Evolutionary conservation across 805 yeast genomes (phyloP).

Genomic region (Starmerella bombi): DNA sequence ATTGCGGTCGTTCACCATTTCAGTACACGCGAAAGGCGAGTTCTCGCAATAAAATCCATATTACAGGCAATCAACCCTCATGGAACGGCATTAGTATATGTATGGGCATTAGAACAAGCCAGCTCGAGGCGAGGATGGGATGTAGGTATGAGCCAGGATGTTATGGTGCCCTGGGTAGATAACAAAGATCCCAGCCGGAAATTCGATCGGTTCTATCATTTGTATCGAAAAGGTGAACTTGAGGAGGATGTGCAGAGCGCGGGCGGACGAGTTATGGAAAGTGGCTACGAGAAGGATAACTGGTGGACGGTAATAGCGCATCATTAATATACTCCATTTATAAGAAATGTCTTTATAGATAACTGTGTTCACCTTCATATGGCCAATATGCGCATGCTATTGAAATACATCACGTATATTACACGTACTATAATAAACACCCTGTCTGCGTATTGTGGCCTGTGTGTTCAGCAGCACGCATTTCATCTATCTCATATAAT

Average conservation of each 20-base stretch:
- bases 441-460: too few species aligned
- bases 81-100: slow-evolving; percentile 71
- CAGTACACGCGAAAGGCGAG: slow-evolving; percentile 67
- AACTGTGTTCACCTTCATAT: not conserved
- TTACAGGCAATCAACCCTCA: slow-evolving; percentile 38
- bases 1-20: slow-evolving; percentile 96
- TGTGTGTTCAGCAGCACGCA: too few species aligned
- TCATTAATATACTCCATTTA: not conserved
- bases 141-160: slow-evolving; percentile 85
- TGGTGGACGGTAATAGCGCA: slow-evolving; percentile 49
- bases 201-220: slow-evolving; percentile 75
- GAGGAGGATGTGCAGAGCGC: slow-evolving; percentile 56
- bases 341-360: not conserved
- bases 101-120: slow-evolving; percentile 95
- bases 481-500: too few species aligned
- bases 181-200: slow-evolving; percentile 39
- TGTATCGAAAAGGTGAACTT: slow-evolving; percentile 75
- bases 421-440: too few species aligned
- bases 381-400: too few species aligned
- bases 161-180: slow-evolving; percentile 90
- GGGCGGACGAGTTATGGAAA: slow-evolving; percentile 51
- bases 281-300: slow-evolving; percentile 86
- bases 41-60: slow-evolving; percentile 60
- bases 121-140: slow-evolving; percentile 79
- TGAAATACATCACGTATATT: too few species aligned